A percentile compares a stretch with the other conserved stretches of the same genome.
Conservation (phyloP, 1,284 basidiomycete species). For the Stereum hirsutum region DNA sequence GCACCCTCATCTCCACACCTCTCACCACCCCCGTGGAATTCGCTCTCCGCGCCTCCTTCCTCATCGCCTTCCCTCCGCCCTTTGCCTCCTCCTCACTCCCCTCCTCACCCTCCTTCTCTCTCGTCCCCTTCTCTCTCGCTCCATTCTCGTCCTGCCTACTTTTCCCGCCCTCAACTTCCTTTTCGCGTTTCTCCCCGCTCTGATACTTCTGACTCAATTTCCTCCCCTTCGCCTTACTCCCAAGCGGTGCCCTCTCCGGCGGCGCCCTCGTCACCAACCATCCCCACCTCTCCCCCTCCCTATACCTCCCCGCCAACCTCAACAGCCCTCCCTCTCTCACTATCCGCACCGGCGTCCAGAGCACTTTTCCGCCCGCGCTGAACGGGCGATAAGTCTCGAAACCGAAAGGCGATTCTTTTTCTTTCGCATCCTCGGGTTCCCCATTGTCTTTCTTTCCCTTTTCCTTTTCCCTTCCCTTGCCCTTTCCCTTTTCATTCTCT, state of each 20-base stretch:
- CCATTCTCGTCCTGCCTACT: not conserved
- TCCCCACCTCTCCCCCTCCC: conserved; percentile 10
- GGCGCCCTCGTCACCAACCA: conserved; percentile 17
- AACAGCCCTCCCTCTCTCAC: conserved; percentile 9
- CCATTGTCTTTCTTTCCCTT: too few relatives aligned
- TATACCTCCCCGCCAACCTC: too few relatives aligned
- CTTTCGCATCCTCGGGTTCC: too few relatives aligned
- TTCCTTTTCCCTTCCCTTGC: too few relatives aligned
- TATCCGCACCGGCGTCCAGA: conserved; percentile 45
- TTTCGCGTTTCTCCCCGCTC: not conserved
- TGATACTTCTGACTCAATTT: not conserved
- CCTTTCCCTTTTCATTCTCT: too few relatives aligned
- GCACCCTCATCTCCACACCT: too few relatives aligned
- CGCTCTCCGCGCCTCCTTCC: too few relatives aligned
- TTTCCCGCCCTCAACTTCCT: not conserved
- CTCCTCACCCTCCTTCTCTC: not conserved
- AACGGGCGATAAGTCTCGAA: too few relatives aligned
- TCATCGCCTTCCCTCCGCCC: not conserved
- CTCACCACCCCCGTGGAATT: too few relatives aligned
- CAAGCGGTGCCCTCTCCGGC: conserved; percentile 6
- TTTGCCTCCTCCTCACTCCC: not conserved
- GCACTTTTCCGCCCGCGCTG: conserved; percentile 47
- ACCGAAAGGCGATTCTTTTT: too few relatives aligned
- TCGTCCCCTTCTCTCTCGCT: not conserved
- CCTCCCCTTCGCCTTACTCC: not conserved